Percentiles rank a stretch among this genome's conserved stretches.
phyloP scores from a whole-genome alignment of 2,329 filamentous ascomycete species.

The Aspergillus calidoustus region DNA sequence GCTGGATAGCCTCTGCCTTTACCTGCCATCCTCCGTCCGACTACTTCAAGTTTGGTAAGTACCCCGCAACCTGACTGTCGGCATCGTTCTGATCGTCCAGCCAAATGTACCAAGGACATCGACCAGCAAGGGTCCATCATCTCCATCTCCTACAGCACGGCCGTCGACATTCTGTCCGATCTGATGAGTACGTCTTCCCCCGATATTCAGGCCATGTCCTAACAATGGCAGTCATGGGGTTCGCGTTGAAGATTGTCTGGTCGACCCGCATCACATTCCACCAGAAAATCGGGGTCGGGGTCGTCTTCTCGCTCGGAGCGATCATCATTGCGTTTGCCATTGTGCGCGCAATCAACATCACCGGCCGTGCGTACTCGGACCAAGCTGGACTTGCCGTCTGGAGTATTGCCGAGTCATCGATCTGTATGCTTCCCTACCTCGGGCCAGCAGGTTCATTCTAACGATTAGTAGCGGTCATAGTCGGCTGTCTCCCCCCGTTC shows the following conservation, averaged over 20 bases:
- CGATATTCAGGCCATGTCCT: background rate
- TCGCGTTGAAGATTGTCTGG: constrained; percentile 35
- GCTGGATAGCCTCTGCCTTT: constrained; percentile 24
- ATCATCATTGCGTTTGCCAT: constrained; percentile 32
- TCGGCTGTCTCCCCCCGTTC: constrained; percentile 27
- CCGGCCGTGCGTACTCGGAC: constrained; percentile 27
- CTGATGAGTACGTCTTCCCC: constrained; percentile 26
- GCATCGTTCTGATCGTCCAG: constrained; percentile 9
- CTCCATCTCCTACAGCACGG: constrained; percentile 27
- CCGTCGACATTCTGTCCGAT: constrained; percentile 30
- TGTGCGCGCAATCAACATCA: constrained; percentile 33
- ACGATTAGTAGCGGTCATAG: constrained; percentile 18
- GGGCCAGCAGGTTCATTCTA: background rate
- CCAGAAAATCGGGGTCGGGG: constrained; percentile 33
- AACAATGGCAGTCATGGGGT: constrained; percentile 32
- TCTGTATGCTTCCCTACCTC: constrained; percentile 18
- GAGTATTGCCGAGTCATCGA: constrained; percentile 26
- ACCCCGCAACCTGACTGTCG: background rate
- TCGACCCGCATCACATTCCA: constrained; percentile 30
- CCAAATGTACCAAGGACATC: constrained; percentile 22
- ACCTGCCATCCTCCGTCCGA: constrained; percentile 26
- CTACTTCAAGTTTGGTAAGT: constrained; percentile 25
- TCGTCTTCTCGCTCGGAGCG: constrained; percentile 35
- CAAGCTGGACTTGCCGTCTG: constrained; percentile 25
- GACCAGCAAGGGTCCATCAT: constrained; percentile 24